phyloP scores from a whole-genome alignment of 768 basidiomycete genomes.

The Leucosporidium scottii region DNA sequence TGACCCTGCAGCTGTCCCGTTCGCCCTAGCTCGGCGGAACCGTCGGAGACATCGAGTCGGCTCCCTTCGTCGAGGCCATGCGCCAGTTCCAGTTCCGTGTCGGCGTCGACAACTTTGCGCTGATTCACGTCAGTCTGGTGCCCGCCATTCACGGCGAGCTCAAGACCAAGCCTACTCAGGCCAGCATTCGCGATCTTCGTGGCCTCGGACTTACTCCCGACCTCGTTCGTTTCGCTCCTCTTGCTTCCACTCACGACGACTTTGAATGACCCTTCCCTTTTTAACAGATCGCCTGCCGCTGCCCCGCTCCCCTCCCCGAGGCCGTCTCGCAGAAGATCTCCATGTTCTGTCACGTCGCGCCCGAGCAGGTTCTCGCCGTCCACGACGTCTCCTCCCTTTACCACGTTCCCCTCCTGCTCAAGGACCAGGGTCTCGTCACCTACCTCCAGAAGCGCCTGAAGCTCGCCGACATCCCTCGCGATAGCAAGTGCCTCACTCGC shows the following conservation, averaged over 20 bases:
- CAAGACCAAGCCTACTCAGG: constrained; percentile 98
- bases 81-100: constrained; percentile 99
- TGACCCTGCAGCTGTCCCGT: neutral
- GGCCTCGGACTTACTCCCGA: constrained; percentile 90
- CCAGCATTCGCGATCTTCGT: constrained; percentile 85
- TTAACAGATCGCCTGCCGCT: constrained; percentile 81
- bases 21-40: constrained; percentile 81
- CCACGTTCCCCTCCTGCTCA: constrained; percentile 86
- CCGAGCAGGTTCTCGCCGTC: constrained; percentile 79
- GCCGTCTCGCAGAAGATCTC: constrained; percentile 92
- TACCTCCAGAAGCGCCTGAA: constrained; percentile 78
- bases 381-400: constrained; percentile 96
- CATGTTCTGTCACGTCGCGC: constrained; percentile 95
- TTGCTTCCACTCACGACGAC: neutral
- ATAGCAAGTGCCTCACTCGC: constrained; percentile 53
- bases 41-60: constrained; percentile 97
- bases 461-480: constrained; percentile 53
- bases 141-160: constrained; percentile 98
- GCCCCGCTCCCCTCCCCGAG: constrained; percentile 68
- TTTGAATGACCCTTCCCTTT: neutral
- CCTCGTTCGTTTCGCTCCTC: constrained; percentile 53
- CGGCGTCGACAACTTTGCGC: constrained; percentile 89
- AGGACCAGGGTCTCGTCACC: constrained; percentile 82
- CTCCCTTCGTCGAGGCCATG: constrained; percentile 97
- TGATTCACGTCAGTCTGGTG: constrained; percentile 95